Percentiles rank a stretch among this genome's conserved stretches.
Conservation (phyloP, 2,329 filamentous ascomycete species). For the Trichoderma sp. region DNA sequence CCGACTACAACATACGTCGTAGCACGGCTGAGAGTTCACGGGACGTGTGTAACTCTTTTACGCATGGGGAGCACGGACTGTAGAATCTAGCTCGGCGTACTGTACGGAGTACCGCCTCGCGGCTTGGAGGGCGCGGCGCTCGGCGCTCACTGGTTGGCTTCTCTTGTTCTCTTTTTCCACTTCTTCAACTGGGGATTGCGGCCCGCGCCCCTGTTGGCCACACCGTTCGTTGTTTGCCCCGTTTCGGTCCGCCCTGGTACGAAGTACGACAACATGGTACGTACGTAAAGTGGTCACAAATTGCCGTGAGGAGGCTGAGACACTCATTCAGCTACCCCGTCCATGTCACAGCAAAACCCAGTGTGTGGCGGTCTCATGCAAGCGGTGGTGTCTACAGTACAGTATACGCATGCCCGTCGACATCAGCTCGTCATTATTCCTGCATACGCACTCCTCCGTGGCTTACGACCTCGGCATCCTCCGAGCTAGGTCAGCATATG, state of each 20-base stretch:
- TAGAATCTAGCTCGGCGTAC: neutral
- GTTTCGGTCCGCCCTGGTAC: neutral
- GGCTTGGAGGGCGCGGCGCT: neutral
- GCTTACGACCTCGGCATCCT: neutral
- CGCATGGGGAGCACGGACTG: neutral
- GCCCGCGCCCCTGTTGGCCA: neutral
- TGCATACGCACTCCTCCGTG: neutral
- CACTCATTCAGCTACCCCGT: neutral
- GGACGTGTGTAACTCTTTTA: no score
- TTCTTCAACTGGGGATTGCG: neutral
- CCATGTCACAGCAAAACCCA: neutral
- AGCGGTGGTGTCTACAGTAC: neutral
- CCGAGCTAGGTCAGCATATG: neutral
- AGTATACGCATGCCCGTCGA: neutral
- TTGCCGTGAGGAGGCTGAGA: neutral
- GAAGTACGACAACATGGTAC: neutral
- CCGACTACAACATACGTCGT: neutral
- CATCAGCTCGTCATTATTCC: neutral
- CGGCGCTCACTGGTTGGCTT: conserved; percentile 6
- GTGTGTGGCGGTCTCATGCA: neutral
- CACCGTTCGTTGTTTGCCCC: neutral
- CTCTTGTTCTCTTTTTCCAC: neutral
- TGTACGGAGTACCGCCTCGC: neutral
- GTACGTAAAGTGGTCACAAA: neutral
- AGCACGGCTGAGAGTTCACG: neutral